A percentile compares a stretch with the other conserved stretches of the same genome.
phyloP scores from a whole-genome alignment of 2,329 filamentous ascomycete genomes.

The Diaporthe humulicola region DNA sequence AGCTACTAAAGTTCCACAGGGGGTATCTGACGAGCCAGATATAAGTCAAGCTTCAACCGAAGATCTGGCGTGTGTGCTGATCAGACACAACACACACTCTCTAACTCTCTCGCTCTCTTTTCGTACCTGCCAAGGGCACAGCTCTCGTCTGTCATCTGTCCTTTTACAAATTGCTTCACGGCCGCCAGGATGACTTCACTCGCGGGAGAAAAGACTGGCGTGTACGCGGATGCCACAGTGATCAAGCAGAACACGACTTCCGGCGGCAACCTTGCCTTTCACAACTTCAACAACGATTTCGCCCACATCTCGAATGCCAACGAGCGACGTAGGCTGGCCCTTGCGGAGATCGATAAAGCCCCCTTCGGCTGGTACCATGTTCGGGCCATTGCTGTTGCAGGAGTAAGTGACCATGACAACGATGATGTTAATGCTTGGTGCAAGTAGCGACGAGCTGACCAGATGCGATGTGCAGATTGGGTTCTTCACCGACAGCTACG shows the following conservation, averaged over 20 bases:
- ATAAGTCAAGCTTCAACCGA: constrained; percentile 24
- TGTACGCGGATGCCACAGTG: background rate
- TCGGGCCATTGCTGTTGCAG: constrained; percentile 81
- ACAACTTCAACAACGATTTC: constrained; percentile 84
- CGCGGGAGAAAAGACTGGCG: background rate
- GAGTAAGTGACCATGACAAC: constrained; percentile 61
- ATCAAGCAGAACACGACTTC: constrained; percentile 58
- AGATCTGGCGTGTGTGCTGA: background rate
- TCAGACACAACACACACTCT: background rate
- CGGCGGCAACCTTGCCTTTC: constrained; percentile 78
- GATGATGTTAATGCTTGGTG: background rate
- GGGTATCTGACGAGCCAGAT: background rate
- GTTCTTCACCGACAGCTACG: constrained; percentile 84
- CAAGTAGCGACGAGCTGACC: background rate
- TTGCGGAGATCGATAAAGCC: constrained; percentile 85
- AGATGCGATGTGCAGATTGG: constrained; percentile 54
- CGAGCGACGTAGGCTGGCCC: constrained; percentile 82
- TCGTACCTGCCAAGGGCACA: background rate
- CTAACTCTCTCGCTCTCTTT: background rate
- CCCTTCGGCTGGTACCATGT: constrained; percentile 89
- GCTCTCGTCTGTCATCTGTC: background rate
- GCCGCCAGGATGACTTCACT: background rate
- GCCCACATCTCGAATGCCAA: constrained; percentile 76
- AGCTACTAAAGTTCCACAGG: background rate
- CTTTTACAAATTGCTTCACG: background rate